Percentiles rank a stretch among this genome's conserved stretches.
phyloP scores from a whole-genome alignment of 1,284 basidiomycete genomes.

The Takashimella tepidaria region DNA sequence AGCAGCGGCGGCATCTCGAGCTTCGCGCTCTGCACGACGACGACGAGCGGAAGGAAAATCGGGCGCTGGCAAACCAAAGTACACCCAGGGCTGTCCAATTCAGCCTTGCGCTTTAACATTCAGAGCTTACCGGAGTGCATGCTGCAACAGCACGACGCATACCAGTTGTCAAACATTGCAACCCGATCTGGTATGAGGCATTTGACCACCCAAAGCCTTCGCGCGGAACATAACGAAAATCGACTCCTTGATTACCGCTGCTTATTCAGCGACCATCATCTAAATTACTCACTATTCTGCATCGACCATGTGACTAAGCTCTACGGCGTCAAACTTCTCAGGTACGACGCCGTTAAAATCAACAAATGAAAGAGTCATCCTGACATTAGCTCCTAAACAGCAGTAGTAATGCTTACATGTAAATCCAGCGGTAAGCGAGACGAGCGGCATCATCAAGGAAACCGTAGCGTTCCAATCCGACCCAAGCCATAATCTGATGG shows the following conservation, averaged over 20 bases:
- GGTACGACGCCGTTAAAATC: constrained; percentile 97
- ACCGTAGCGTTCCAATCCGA: constrained; percentile 92
- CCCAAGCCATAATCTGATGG: constrained; percentile 96
- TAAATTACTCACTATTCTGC: constrained; percentile 67
- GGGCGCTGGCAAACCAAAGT: constrained; percentile 44
- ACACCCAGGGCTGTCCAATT: constrained; percentile 38
- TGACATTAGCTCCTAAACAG: constrained; percentile 8
- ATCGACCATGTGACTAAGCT: constrained; percentile 88
- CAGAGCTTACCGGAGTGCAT: constrained; percentile 51
- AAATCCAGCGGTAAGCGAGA: constrained; percentile 90
- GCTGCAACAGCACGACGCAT: constrained; percentile 92
- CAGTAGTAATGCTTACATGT: constrained; percentile 65
- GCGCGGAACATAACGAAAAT: constrained; percentile 91
- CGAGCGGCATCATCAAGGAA: constrained; percentile 90
- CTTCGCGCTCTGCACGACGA: constrained; percentile 30
- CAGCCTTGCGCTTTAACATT: constrained; percentile 2
- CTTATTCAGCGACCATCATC: constrained; percentile 9
- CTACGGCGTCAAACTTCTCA: constrained; percentile 98
- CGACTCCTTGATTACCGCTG: constrained; percentile 88
- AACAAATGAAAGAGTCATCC: constrained; percentile 54
- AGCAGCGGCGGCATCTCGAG: constrained; percentile 36
- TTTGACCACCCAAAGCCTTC: constrained; percentile 97
- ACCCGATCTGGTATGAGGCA: constrained; percentile 78
- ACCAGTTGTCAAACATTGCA: constrained; percentile 87
- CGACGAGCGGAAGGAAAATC: constrained; percentile 53